Evolutionary conservation across 768 basidiomycete genomes (phyloP).

Genomic region (Amanita subjunquillea): DNA sequence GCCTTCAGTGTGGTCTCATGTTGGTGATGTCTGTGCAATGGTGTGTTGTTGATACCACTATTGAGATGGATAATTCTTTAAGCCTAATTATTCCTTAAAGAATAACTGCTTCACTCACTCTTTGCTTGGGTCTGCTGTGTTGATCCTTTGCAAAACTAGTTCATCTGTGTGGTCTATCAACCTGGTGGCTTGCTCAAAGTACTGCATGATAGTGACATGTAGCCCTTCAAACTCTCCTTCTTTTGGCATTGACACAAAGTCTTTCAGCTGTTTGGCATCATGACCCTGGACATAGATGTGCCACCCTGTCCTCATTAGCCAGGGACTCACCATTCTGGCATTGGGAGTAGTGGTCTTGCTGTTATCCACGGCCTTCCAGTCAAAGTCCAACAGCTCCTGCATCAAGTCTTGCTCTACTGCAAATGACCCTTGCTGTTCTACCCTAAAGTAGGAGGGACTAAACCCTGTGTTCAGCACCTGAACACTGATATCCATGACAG

Average conservation of each 20-base stretch:
- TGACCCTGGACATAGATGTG: neutral
- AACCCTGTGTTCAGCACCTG: neutral
- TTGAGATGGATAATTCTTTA: too few species aligned
- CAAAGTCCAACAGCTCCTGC: neutral
- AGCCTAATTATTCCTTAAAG: too few species aligned
- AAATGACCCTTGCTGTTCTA: too few species aligned
- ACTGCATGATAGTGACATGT: too few species aligned
- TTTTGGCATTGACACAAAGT: constrained; percentile 1
- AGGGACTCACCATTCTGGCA: neutral
- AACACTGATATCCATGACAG: neutral
- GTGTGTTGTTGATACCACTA: constrained; percentile 13
- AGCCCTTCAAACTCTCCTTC: neutral
- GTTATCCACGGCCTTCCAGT: neutral
- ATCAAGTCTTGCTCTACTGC: neutral
- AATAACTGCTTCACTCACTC: neutral
- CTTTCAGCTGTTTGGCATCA: neutral
- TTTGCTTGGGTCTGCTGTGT: constrained; percentile 7
- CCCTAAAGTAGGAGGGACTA: too few species aligned
- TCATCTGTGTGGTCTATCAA: constrained; percentile 7
- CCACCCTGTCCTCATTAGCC: neutral
- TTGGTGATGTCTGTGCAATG: constrained; percentile 13
- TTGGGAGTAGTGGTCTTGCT: neutral
- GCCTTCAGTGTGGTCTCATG: constrained; percentile 3
- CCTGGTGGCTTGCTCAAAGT: neutral
- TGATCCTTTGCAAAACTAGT: constrained; percentile 9